Percentiles rank a stretch among this genome's conserved stretches.
Conservation (phyloP, 169 alveolate genomes). For the Prorocentrum cordatum region DNA sequence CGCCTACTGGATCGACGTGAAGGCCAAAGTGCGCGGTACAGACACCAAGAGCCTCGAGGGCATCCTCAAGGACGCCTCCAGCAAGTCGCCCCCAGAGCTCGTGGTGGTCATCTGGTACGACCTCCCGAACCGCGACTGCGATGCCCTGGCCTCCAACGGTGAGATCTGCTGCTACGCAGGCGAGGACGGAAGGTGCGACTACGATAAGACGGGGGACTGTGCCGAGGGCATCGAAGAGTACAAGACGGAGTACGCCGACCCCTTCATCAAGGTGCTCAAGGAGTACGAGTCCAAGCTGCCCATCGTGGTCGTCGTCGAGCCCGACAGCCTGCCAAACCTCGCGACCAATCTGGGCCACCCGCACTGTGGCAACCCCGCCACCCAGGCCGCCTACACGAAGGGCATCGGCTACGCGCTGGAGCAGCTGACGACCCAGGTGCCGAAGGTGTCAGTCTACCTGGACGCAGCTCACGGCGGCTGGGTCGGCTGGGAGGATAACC, state of each 20-base stretch:
- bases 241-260: constrained; percentile 37
- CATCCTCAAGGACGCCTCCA: constrained; percentile 14
- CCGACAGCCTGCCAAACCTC: constrained; percentile 30
- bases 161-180: constrained; percentile 28
- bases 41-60: constrained; percentile 46
- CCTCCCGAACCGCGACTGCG: constrained; percentile 48
- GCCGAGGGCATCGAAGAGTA: background rate
- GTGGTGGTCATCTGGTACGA: constrained; percentile 40
- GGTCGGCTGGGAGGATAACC: constrained; percentile 42
- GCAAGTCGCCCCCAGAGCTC: constrained; percentile 53
- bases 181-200: constrained; percentile 21
- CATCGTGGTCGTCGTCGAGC: constrained; percentile 26
- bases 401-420: constrained; percentile 14
- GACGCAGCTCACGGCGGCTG: constrained; percentile 61
- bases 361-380: constrained; percentile 18
- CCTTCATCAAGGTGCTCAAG: background rate
- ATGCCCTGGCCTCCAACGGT: constrained; percentile 32
- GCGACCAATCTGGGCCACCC: constrained; percentile 17
- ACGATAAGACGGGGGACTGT: background rate
- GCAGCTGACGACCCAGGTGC: background rate
- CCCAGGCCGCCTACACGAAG: constrained; percentile 9
- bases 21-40: background rate
- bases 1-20: constrained; percentile 9
- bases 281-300: constrained; percentile 11
- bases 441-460: constrained; percentile 20